A percentile compares a stretch with the other conserved stretches of the same genome.
These are phyloP conservation scores for Collybia sp. DNA, from an alignment of 768 basidiomycete species.

Conservation along the genomic window DNA sequence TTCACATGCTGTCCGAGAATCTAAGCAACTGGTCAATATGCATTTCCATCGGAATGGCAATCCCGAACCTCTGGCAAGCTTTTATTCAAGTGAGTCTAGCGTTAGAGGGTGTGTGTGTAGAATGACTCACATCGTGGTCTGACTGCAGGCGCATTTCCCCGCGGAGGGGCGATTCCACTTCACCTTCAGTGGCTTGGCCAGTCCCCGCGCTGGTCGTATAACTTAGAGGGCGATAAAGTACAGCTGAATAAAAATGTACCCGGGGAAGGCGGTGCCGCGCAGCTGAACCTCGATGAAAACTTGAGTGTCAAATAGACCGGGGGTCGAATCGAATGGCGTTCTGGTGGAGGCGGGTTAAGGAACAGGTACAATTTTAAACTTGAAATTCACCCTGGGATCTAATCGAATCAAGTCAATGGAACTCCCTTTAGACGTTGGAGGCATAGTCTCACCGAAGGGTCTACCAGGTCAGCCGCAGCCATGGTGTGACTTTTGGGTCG, in stretches of 20 bases:
- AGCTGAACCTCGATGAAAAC: conserved; percentile 21
- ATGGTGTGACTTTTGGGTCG: conserved; percentile 10
- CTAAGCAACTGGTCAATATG: conserved; percentile 13
- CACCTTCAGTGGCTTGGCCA: conserved; percentile 23
- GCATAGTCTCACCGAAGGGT: conserved; percentile 6
- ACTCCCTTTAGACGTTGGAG: too few relatives aligned
- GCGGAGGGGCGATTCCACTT: conserved; percentile 30
- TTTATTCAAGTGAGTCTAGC: background rate
- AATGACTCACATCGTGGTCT: conserved; percentile 24
- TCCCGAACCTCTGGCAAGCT: conserved; percentile 21
- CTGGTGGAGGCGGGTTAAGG: background rate
- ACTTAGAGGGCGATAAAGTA: conserved; percentile 6
- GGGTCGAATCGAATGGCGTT: background rate
- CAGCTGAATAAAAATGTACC: conserved; percentile 17
- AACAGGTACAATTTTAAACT: too few relatives aligned
- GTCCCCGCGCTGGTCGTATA: conserved; percentile 20
- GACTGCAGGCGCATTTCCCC: conserved; percentile 43
- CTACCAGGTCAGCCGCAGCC: conserved; percentile 27
- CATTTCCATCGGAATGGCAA: background rate
- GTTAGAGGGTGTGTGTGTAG: background rate
- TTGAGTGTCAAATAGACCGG: background rate
- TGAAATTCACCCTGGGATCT: conserved; percentile 15
- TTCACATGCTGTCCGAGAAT: conserved; percentile 39
- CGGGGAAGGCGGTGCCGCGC: conserved; percentile 36
- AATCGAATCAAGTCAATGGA: too few relatives aligned